These are phyloP conservation scores for Microdochium bolleyi DNA, from an alignment of 2,329 filamentous ascomycete species.

Conservation along the genomic window DNA sequence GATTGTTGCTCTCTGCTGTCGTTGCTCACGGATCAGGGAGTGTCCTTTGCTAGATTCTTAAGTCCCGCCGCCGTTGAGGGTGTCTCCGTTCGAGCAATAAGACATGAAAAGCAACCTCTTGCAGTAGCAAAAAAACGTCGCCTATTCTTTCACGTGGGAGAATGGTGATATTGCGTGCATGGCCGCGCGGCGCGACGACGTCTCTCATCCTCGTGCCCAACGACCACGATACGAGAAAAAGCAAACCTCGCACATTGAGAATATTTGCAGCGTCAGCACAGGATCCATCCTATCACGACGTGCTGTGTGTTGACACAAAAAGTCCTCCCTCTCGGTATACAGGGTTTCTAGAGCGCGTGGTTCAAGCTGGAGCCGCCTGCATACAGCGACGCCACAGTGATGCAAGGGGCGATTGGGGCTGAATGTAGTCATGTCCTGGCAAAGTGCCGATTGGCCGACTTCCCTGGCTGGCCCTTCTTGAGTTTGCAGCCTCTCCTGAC, in stretches of 20 bases:
- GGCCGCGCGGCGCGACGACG: too few species aligned
- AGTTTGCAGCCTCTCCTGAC: background rate
- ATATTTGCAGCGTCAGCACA: background rate
- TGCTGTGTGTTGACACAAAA: background rate
- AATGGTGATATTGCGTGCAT: too few species aligned
- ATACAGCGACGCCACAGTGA: background rate
- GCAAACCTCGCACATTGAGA: background rate
- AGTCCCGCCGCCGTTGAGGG: too few species aligned
- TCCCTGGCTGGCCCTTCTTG: background rate
- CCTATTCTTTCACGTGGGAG: too few species aligned
- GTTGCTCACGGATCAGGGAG: too few species aligned
- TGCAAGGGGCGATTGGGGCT: background rate
- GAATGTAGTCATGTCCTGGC: background rate
- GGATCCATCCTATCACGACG: background rate
- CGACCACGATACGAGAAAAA: background rate
- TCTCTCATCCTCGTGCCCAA: background rate
- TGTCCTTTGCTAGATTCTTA: too few species aligned
- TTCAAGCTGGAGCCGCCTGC: background rate
- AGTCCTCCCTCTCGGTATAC: too few species aligned
- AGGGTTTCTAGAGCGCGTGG: background rate
- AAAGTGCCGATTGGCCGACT: background rate
- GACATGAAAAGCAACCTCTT: too few species aligned
- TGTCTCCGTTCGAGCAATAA: too few species aligned
- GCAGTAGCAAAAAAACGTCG: too few species aligned
- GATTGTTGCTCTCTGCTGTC: too few species aligned